Conservation (phyloP, 495 filamentous ascomycete species). For the Xanthoparmelia taractica region DNA sequence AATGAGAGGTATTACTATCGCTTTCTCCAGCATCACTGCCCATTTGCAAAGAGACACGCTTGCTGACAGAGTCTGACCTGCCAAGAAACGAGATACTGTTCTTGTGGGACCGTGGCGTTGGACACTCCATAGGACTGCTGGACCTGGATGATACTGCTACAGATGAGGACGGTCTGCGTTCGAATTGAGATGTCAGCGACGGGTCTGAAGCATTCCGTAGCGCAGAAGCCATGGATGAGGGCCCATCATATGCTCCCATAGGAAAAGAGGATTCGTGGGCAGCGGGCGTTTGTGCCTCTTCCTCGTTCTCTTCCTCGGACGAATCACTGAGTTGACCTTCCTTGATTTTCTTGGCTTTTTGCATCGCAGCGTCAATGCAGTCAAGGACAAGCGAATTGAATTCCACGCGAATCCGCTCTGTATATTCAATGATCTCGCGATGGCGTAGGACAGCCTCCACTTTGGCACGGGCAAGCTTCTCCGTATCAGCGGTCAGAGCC, state of each 20-base stretch:
- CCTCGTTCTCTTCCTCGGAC: conserved; percentile 41
- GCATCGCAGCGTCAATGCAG: conserved; percentile 85
- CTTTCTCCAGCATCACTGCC: conserved; percentile 72
- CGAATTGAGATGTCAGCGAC: conserved; percentile 30
- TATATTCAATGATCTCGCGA: conserved; percentile 88
- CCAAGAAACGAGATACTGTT: conserved; percentile 56
- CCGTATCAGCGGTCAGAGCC: conserved; percentile 80
- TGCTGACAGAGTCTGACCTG: conserved; percentile 51
- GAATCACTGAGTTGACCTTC: conserved; percentile 79
- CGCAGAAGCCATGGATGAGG: conserved; percentile 40
- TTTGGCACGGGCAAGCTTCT: conserved; percentile 71
- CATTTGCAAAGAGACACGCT: conserved; percentile 62
- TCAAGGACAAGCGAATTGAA: conserved; percentile 86
- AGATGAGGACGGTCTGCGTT: conserved; percentile 48
- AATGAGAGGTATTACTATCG: conserved; percentile 83
- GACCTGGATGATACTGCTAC: conserved; percentile 64
- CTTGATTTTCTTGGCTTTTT: conserved; percentile 81
- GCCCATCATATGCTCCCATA: conserved; percentile 32
- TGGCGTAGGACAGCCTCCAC: conserved; percentile 89
- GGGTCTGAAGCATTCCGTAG: conserved; percentile 31
- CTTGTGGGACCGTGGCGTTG: conserved; percentile 80
- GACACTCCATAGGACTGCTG: conserved; percentile 83
- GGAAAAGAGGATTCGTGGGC: conserved; percentile 30
- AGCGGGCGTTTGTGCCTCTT: conserved; percentile 30
- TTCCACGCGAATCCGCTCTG: conserved; percentile 88